Percentiles rank a stretch among this genome's conserved stretches.
phyloP scores from a whole-genome alignment of 345 rosid genomes.

The Stellera chamaejasme region DNA sequence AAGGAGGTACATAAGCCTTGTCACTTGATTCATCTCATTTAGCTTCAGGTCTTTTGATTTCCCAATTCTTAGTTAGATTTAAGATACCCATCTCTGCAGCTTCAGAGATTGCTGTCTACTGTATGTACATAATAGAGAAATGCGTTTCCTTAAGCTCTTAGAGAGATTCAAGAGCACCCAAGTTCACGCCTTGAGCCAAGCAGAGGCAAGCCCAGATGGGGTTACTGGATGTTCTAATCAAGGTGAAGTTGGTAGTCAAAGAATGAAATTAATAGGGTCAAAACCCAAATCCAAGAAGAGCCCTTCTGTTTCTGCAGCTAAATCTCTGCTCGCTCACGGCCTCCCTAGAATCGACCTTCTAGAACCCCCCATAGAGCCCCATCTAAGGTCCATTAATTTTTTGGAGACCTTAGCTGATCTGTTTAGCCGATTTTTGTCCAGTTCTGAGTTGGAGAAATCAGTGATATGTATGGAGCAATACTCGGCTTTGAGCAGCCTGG shows the following conservation, averaged over 20 bases:
- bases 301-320: slow-evolving; percentile 31
- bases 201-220: slow-evolving; percentile 29
- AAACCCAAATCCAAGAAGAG: slow-evolving; percentile 36
- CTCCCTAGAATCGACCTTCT: slow-evolving; percentile 57
- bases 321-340: slow-evolving; percentile 47
- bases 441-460: slow-evolving; percentile 30
- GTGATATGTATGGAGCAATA: slow-evolving; percentile 56
- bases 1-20: slow-evolving; percentile 9
- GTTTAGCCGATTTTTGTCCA: slow-evolving; percentile 45
- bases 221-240: slow-evolving; percentile 7
- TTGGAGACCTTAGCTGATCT: slow-evolving; percentile 60
- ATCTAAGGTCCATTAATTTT: slow-evolving; percentile 53
- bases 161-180: slow-evolving; percentile 61
- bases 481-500: slow-evolving; percentile 46
- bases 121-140: slow-evolving; percentile 15
- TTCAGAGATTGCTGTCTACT: background rate
- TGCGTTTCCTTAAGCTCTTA: slow-evolving; percentile 45
- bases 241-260: slow-evolving; percentile 20
- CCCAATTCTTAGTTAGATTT: background rate
- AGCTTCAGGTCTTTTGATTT: background rate
- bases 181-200: slow-evolving; percentile 53
- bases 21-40: background rate
- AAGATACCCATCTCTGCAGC: background rate
- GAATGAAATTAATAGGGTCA: slow-evolving; percentile 32
- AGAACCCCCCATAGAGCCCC: slow-evolving; percentile 68